phyloP scores from a whole-genome alignment of 805 yeast species.

The Saturnispora kantuleensis region DNA sequence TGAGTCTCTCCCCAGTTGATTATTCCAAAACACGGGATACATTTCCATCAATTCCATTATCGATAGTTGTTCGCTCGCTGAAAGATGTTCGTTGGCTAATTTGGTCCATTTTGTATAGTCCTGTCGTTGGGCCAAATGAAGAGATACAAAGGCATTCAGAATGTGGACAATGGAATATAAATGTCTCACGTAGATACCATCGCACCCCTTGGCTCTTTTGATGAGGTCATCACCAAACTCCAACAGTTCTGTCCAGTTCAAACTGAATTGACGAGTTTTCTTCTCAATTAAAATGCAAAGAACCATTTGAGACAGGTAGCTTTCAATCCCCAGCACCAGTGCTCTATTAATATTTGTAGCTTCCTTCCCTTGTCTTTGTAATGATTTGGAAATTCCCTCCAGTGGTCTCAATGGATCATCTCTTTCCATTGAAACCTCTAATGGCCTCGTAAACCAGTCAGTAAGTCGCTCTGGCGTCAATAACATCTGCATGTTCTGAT shows the following conservation, averaged over 20 bases:
- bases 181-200: neutral
- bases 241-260: neutral
- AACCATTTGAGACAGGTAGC: neutral
- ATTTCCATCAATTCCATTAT: slow-evolving; percentile 2
- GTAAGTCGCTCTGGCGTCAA: neutral
- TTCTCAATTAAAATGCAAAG: neutral
- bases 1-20: slow-evolving; percentile 3
- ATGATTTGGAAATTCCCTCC: neutral
- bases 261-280: neutral
- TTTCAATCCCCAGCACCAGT: neutral
- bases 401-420: neutral
- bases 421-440: neutral
- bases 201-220: neutral
- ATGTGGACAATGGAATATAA: neutral
- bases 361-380: neutral
- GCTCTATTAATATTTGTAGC: neutral
- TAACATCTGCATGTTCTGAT: slow-evolving; percentile 1
- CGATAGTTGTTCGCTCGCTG: neutral
- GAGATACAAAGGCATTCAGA: neutral
- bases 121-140: neutral
- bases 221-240: slow-evolving; percentile 2
- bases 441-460: slow-evolving; percentile 4
- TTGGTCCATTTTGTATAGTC: neutral
- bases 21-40: slow-evolving; percentile 6
- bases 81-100: slow-evolving; percentile 1